Conservation (phyloP, 805 yeast species). For the Priceomyces melissophilus region DNA sequence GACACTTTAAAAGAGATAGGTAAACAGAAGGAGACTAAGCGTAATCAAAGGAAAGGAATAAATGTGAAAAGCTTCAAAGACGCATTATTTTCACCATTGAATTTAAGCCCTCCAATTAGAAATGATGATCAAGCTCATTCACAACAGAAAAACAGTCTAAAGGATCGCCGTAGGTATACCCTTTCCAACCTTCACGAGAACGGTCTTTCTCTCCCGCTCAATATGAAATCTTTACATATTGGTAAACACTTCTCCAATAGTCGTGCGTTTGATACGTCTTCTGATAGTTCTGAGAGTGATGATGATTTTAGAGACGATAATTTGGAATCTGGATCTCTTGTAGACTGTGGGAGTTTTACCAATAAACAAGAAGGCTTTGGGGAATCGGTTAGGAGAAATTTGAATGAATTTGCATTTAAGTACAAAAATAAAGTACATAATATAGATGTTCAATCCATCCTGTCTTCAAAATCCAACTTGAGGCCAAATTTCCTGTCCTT, state of each 20-base stretch:
- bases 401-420: background rate
- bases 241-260: slow-evolving; percentile 25
- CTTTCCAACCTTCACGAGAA: slow-evolving; percentile 67
- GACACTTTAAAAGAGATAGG: slow-evolving; percentile 32
- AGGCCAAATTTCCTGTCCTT: slow-evolving; percentile 69
- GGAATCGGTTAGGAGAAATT: too few relatives aligned
- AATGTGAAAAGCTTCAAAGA: slow-evolving; percentile 1
- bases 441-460: slow-evolving; percentile 26
- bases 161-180: slow-evolving; percentile 41
- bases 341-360: too few relatives aligned
- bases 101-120: slow-evolving; percentile 13
- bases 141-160: slow-evolving; percentile 8
- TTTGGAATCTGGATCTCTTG: background rate
- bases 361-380: too few relatives aligned
- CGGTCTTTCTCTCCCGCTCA: slow-evolving; percentile 65
- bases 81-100: slow-evolving; percentile 24
- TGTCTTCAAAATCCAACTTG: slow-evolving; percentile 34
- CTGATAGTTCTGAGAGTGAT: slow-evolving; percentile 5
- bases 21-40: slow-evolving; percentile 21
- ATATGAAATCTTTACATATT: slow-evolving; percentile 59
- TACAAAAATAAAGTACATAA: slow-evolving; percentile 1
- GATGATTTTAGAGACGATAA: background rate
- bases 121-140: slow-evolving; percentile 2
- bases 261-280: slow-evolving; percentile 15
- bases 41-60: slow-evolving; percentile 6